Conservation (phyloP, 108 stramenopile species). For the Hondaea fermentalgiana region DNA sequence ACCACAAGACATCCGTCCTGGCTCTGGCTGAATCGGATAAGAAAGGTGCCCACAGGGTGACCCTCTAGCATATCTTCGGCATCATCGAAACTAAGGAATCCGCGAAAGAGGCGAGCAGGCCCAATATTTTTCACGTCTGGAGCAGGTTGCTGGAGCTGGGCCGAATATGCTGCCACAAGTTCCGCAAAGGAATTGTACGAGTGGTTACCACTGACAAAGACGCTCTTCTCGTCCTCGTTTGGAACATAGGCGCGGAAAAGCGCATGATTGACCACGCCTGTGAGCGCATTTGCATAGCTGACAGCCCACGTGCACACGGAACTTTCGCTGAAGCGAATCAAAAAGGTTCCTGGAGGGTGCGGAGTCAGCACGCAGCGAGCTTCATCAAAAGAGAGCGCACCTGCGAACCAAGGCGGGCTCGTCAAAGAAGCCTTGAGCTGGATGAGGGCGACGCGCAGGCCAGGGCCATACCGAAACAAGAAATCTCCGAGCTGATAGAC, state of each 20-base stretch:
- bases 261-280: constrained; percentile 2
- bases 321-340: background rate
- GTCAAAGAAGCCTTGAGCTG: background rate
- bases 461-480: background rate
- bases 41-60: background rate
- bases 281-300: background rate
- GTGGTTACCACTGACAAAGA: background rate
- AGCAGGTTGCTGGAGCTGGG: background rate
- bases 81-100: background rate
- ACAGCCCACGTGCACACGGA: background rate
- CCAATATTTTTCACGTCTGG: background rate
- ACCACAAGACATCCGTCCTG: background rate
- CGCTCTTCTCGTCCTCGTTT: background rate
- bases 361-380: background rate
- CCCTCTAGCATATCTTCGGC: background rate
- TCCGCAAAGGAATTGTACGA: background rate
- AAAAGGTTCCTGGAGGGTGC: background rate
- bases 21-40: background rate
- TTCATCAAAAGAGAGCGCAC: background rate
- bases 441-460: background rate
- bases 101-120: background rate
- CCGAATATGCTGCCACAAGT: background rate
- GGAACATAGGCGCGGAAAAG: background rate
- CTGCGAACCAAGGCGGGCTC: constrained; percentile 12
- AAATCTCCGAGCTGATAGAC: background rate